Conservation (phyloP, 805 yeast genomes). For the Debaryomyces hansenii region DNA sequence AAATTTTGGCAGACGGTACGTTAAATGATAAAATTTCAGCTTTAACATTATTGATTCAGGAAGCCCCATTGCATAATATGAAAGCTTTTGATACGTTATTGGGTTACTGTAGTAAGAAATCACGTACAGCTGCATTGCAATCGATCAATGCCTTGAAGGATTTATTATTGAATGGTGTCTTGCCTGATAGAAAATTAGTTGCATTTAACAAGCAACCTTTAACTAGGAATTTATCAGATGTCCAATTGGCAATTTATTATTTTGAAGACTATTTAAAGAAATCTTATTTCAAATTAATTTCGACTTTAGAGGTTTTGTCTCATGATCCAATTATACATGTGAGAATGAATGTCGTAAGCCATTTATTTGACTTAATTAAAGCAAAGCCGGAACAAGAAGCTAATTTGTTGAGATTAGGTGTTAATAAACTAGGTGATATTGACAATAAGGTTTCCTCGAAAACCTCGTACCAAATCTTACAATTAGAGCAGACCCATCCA, state of each 20-base stretch:
- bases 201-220: conserved; percentile 77
- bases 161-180: conserved; percentile 76
- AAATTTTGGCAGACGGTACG: conserved; percentile 89
- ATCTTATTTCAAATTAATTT: conserved; percentile 71
- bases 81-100: conserved; percentile 80
- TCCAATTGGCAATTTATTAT: conserved; percentile 69
- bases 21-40: conserved; percentile 94
- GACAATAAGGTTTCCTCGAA: conserved; percentile 90
- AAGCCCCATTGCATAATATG: conserved; percentile 87
- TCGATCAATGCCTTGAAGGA: conserved; percentile 89
- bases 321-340: conserved; percentile 92
- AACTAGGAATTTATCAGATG: conserved; percentile 35
- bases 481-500: conserved; percentile 88
- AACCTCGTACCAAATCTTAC: conserved; percentile 76
- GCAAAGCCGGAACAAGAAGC: conserved; percentile 96
- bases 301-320: conserved; percentile 73
- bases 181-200: conserved; percentile 81
- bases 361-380: conserved; percentile 75
- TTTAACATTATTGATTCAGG: conserved; percentile 86
- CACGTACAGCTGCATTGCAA: conserved; percentile 89
- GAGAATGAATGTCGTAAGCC: conserved; percentile 71
- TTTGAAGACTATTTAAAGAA: conserved; percentile 89
- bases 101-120: conserved; percentile 82
- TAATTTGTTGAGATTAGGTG: conserved; percentile 82
- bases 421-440: conserved; percentile 90